Evolutionary conservation across 2,329 filamentous ascomycete species (phyloP).

Genomic region (Leptographium lundbergii): DNA sequence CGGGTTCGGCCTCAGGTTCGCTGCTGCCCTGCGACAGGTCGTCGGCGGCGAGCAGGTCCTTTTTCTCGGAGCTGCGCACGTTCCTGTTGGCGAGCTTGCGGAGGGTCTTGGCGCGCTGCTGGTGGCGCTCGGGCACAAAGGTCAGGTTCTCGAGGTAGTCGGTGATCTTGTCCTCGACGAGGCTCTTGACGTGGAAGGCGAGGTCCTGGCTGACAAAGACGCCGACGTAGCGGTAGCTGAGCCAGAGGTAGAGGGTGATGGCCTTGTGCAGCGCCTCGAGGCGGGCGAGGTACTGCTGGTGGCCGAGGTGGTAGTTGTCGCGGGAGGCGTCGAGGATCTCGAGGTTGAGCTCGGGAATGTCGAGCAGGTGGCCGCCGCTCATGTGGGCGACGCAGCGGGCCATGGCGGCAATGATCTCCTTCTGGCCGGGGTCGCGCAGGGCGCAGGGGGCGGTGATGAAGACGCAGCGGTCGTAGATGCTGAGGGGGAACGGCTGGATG

Average conservation of each 20-base stretch:
- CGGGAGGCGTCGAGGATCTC: constrained; percentile 58
- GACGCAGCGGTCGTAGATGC: constrained; percentile 59
- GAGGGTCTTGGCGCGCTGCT: constrained; percentile 3
- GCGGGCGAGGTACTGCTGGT: constrained; percentile 45
- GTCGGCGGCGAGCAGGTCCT: background rate
- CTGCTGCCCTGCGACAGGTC: background rate
- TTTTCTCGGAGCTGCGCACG: constrained; percentile 1
- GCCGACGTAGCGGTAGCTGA: constrained; percentile 77
- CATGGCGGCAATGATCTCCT: constrained; percentile 45
- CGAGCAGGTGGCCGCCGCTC: constrained; percentile 53
- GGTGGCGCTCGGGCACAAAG: constrained; percentile 24
- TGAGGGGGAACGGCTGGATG: constrained; percentile 60
- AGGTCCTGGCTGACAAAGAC: constrained; percentile 65
- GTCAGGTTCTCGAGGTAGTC: constrained; percentile 45
- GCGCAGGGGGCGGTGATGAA: constrained; percentile 60
- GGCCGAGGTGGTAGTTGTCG: constrained; percentile 21
- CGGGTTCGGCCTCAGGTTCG: too few relatives aligned
- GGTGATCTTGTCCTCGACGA: constrained; percentile 68
- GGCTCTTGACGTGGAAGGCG: constrained; percentile 63
- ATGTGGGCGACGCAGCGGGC: constrained; percentile 59
- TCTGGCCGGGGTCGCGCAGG: constrained; percentile 35
- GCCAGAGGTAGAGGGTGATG: constrained; percentile 81
- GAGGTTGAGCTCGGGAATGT: constrained; percentile 58
- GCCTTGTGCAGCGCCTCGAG: constrained; percentile 72
- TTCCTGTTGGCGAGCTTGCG: constrained; percentile 11